Evolutionary conservation across 495 filamentous ascomycete species (phyloP).

Genomic region (Xylaria curta): DNA sequence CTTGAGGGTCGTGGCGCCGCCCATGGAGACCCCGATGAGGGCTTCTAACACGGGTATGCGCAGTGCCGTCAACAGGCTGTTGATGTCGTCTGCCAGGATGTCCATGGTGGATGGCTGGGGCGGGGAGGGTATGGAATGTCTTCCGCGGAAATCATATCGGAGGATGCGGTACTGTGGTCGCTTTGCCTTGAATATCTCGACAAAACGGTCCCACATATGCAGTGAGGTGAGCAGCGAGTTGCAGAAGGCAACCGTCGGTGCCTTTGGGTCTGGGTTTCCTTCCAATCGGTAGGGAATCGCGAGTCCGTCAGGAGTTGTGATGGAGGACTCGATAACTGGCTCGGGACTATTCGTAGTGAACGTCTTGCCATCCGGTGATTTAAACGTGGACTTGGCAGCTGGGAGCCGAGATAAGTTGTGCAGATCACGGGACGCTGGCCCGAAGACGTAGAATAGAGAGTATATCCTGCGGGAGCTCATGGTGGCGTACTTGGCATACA

Average conservation of each 20-base stretch:
- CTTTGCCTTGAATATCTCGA: constrained; percentile 60
- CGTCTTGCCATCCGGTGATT: constrained; percentile 60
- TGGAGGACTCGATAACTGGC: constrained; percentile 66
- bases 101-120: constrained; percentile 60
- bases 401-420: constrained; percentile 48
- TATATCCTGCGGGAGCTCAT: constrained; percentile 64
- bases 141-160: constrained; percentile 73
- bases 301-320: constrained; percentile 71
- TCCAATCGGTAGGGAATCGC: constrained; percentile 75
- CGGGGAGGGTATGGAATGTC: constrained; percentile 55
- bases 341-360: constrained; percentile 43
- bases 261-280: constrained; percentile 67
- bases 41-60: constrained; percentile 65
- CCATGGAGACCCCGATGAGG: constrained; percentile 76
- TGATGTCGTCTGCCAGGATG: constrained; percentile 69
- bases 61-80: constrained; percentile 62
- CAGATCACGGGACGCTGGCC: constrained; percentile 72
- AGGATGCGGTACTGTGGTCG: constrained; percentile 73
- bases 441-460: constrained; percentile 79
- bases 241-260: constrained; percentile 72
- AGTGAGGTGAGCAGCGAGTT: constrained; percentile 77
- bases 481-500: constrained; percentile 63
- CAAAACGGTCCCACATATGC: constrained; percentile 78
- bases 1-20: constrained; percentile 76
- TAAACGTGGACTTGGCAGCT: constrained; percentile 51